Evolutionary conservation across 2,329 filamentous ascomycete genomes (phyloP), one percentile per base, ranked within the genome.

Genomic region (Alternaria hordeiaustralica): DNA sequence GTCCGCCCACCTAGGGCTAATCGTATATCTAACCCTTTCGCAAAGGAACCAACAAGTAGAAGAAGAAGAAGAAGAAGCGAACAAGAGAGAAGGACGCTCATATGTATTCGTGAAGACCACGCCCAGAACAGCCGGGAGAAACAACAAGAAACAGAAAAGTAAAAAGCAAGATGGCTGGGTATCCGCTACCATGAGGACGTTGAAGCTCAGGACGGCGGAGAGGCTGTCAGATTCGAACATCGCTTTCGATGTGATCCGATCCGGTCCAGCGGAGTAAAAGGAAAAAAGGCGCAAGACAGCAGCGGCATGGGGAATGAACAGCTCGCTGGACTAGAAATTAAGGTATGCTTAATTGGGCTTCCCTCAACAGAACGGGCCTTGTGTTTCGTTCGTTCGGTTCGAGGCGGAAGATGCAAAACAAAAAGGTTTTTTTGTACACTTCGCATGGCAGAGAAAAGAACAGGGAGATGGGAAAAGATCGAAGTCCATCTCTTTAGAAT

Each of bases 241-340:
- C 44, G 0, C 13, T 9, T 47, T 46, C 20, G 18, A 20, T 21
- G 18, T 51, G 33, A 45, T 36, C 33, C 30, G 25, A 26, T 54
- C 57, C 57, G 57, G 47, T 45, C 57, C 46, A 59, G 57, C 57
- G 33, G 57, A 49, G 23, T 25, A 46, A 41, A 41, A 43, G 2
- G 11, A 23, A 33, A 11, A 36, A 21, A 23, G 21, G n/a, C 18
- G 20, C 18, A 47, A 23, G 49, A 53, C 36, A 6, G 53, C 6
- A 51, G 23, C 36, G 21, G 53, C 23, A 41, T 41, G 36, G 20
- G 9, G 20, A 33, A 33, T 11, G 20, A 41, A 25, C 28, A 51
- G 28, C 28, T n/a, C 33, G 21, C 20, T 50, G 9, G 41, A 62
- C 60, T 62, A 62, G 55, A 62, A 62, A 62, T 62, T 62, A 62